These are phyloP conservation scores for Talaromyces amestolkiae DNA, from an alignment of 2,329 filamentous ascomycete genomes.

Conservation along the genomic window DNA sequence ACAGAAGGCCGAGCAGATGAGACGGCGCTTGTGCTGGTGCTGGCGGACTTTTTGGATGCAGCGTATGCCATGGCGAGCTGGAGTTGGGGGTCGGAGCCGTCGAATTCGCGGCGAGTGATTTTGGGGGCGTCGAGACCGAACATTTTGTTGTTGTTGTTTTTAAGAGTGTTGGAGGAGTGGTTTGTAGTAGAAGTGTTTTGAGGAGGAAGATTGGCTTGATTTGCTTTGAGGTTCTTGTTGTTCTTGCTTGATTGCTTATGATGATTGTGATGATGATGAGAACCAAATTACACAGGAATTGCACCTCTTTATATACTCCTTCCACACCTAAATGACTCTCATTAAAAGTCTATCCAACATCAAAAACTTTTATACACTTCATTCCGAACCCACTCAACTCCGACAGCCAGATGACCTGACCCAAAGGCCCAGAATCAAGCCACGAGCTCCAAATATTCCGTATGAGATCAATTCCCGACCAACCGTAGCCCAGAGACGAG, in stretches of 20 bases:
- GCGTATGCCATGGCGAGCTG: slow-evolving; percentile 6
- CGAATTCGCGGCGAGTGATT: slow-evolving; percentile 11
- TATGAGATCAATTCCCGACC: background rate
- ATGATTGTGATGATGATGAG: slow-evolving; percentile 9
- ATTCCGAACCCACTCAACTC: slow-evolving; percentile 10
- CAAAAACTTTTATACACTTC: background rate
- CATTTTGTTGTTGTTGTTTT: slow-evolving; percentile 10
- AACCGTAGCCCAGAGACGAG: background rate
- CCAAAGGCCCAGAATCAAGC: background rate
- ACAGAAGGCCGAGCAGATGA: slow-evolving; percentile 6
- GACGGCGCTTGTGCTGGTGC: background rate
- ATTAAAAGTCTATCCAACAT: background rate
- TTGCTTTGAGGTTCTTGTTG: background rate
- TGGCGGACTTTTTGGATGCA: background rate
- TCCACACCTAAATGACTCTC: background rate
- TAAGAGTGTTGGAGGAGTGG: background rate
- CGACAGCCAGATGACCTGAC: background rate
- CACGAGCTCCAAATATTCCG: too few species aligned
- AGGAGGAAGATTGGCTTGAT: background rate
- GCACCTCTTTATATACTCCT: slow-evolving; percentile 9
- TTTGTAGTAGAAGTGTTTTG: background rate
- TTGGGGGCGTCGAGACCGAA: slow-evolving; percentile 10
- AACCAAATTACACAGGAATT: background rate
- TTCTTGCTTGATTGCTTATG: background rate
- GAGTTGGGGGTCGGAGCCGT: slow-evolving; percentile 17